Evolutionary conservation across 2,329 filamentous ascomycete genomes (phyloP), one percentile per base, ranked within the genome.

Genomic region (Alternaria sp.): DNA sequence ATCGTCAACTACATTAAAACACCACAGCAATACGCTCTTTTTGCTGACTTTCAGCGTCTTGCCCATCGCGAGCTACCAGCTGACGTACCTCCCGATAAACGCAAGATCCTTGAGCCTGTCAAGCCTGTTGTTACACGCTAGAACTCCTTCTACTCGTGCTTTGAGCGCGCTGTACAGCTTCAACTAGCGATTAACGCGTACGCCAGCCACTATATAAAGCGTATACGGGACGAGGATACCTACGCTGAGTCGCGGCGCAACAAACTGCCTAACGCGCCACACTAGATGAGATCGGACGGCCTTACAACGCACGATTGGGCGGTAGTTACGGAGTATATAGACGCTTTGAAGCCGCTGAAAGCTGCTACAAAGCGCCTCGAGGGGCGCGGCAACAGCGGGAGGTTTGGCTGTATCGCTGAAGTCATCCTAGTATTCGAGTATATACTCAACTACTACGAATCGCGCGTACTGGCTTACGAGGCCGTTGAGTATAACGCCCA

Each of bases 1-100:
- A 47, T 61, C 4, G 48, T 57, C 24, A 57, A 39, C 32, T 53
- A 61, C 34, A 61, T 61, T 24, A 61, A 57, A 57, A 61, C 43
- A 22, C 54, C 22, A 14, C 39, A 61, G 28, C 43, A 61, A 38
- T 18, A 51, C 32, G 48, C 30, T 22, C 44, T 54, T 43, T 57
- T 61, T 46, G n/a, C 39, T 2, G 12, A 22, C 7, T 42, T 42
- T n/a, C 18, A 42, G 44, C n/a, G n/a, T 3, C 12, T 42, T 22
- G 18, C 39, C 39, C 22, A n/a, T 38, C 6, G 16, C 4, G 7
- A 38, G 16, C 16, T 38, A 18, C 36, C 8, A n/a, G 16, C 16
- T 8, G 8, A 38, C 16, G 16, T 7, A 18, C 36, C 36, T 8
- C 5, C 5, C 4, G 7, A 38, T n/a, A n/a, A 38, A 18, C 16